Base-by-base conservation (phyloP, 129 eudicot genomes). In the Saposhnikovia divaricata region DNA sequence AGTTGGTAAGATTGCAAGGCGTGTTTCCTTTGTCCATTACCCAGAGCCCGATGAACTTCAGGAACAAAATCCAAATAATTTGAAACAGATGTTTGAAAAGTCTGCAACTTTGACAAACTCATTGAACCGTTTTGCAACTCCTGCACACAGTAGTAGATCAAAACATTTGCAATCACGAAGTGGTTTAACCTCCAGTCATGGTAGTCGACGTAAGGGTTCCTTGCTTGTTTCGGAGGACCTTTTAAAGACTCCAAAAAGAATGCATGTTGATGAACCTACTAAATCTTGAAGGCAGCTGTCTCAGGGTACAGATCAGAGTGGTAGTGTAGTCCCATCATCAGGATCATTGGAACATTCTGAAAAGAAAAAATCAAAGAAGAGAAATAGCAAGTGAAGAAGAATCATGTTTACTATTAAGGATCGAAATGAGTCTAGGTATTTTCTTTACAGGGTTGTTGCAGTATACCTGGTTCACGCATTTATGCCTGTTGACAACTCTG, bases 1-100 rank as follows among this genome's bases (percentile, higher is more conserved):
- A 93, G 96, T 82, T 85, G 96, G 98, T 42, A 93, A 89, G 85
- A 86, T 93, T 77, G 83, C 91, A 28, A 72, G 88, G 78, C 83
- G 76, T 65, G 82, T 88, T 37, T 83, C 87, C 48, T 74, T 88
- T 9, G 63, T 85, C 70, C 85, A 88, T 80, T 88, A 85, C 77
- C 89, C 91, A 6, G 91, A 88, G 55, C 88, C 91, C 12, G 51
- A 79, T 57, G 87, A 85, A 50, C 72, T 85, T 5, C 71, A 61
- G 63, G 74, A 48, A 34, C 81, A 61, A 15, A 80, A 77, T 38
- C 75, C 6, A 59, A 53, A 71, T 2, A 38, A 39, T 44, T 5
- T 48, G 76, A 77, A 83, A 55, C 73, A 31, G 48, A 59, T 83
- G 70, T 74, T 82, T 37, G 84, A 79, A 37, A 45, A 65, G 57